A percentile compares a stretch with the other conserved stretches of the same genome.
Conservation (phyloP, 495 filamentous ascomycete genomes). For the Penicillium alfredii region DNA sequence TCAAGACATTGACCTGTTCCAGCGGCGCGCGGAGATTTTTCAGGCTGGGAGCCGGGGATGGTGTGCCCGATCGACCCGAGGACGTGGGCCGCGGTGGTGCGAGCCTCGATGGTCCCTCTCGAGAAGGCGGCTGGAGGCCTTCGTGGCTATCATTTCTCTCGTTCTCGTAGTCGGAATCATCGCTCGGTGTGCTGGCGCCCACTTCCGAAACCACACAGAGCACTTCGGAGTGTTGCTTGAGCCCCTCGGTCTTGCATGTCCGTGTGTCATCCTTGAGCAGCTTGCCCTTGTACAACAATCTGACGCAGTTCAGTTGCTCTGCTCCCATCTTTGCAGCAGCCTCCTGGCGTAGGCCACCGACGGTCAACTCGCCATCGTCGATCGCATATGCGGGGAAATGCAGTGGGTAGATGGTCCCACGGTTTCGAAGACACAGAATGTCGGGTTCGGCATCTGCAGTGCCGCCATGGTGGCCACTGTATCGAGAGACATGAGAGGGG, state of each 20-base stretch:
- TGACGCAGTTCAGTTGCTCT: constrained; percentile 55
- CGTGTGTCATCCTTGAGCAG: constrained; percentile 59
- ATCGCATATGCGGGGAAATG: constrained; percentile 81
- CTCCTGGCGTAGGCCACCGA: constrained; percentile 59
- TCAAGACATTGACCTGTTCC: constrained; percentile 68
- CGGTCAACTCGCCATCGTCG: constrained; percentile 64
- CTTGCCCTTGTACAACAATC: constrained; percentile 78
- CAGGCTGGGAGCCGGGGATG: constrained; percentile 34
- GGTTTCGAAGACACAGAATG: constrained; percentile 68
- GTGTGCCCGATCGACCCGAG: constrained; percentile 17
- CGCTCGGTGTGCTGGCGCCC: constrained; percentile 47
- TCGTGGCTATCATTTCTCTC: too few species aligned
- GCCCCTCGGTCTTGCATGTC: constrained; percentile 65
- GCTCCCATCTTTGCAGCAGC: constrained; percentile 60
- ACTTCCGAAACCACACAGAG: constrained; percentile 55
- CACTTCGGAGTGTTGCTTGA: constrained; percentile 76
- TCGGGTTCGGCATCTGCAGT: constrained; percentile 57
- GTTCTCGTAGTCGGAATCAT: constrained; percentile 42
- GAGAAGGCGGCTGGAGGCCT: too few species aligned
- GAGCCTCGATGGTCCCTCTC: too few species aligned
- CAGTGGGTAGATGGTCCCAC: constrained; percentile 62
- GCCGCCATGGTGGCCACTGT: constrained; percentile 25
- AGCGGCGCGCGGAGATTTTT: constrained; percentile 40
- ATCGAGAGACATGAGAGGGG: constrained; percentile 11
- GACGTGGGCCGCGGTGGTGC: constrained; percentile 18